phyloP scores from a whole-genome alignment of 1,284 basidiomycete genomes.

The Vanrija pseudolonga region DNA sequence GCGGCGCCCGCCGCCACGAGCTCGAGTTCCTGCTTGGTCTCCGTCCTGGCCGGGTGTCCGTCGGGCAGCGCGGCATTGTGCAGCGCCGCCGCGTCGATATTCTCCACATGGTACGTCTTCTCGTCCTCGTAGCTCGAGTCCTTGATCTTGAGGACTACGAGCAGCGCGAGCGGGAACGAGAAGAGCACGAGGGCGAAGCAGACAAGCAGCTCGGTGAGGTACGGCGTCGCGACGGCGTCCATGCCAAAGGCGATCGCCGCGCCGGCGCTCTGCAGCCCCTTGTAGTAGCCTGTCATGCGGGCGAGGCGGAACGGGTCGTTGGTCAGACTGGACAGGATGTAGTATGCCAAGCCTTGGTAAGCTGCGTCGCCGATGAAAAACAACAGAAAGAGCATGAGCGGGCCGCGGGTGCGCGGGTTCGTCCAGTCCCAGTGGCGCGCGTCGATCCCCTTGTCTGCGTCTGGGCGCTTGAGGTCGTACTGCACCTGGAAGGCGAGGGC shows the following conservation, averaged over 20 bases:
- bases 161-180: conserved; percentile 30
- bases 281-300: conserved; percentile 48
- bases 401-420: conserved; percentile 1
- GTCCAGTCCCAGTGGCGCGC: conserved; percentile 23
- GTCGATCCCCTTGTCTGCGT: conserved; percentile 38
- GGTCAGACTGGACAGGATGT: conserved; percentile 28
- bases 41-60: conserved; percentile 22
- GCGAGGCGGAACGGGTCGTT: conserved; percentile 42
- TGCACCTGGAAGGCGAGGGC: conserved; percentile 35
- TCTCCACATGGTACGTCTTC: conserved; percentile 28
- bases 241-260: conserved; percentile 53
- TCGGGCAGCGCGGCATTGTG: conserved; percentile 28
- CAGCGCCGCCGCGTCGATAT: conserved; percentile 20
- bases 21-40: background rate
- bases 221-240: conserved; percentile 51
- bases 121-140: conserved; percentile 38
- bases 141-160: conserved; percentile 27
- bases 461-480: conserved; percentile 23
- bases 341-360: conserved; percentile 48
- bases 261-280: conserved; percentile 47
- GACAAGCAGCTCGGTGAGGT: conserved; percentile 38
- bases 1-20: too few species aligned
- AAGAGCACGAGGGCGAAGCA: conserved; percentile 35
- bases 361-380: conserved; percentile 46
- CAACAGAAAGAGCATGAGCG: conserved; percentile 15